phyloP scores from a whole-genome alignment of 306 rosid genomes.

The Benincasa hispida region DNA sequence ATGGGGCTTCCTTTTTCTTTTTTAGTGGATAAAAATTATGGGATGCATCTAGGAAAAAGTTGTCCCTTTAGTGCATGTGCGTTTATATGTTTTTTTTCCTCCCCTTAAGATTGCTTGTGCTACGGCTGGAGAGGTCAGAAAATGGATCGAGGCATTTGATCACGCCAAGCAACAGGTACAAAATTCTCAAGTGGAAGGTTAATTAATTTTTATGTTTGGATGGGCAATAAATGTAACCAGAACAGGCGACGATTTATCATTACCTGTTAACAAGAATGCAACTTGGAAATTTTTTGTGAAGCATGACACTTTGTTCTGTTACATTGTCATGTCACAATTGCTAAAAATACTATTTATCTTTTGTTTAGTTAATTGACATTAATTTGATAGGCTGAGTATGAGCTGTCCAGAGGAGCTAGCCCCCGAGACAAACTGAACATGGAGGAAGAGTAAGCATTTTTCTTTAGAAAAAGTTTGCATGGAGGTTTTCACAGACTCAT shows the following conservation, averaged over 20 bases:
- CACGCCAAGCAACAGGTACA: conserved; percentile 86
- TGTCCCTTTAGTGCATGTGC: not conserved
- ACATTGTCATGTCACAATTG: not conserved
- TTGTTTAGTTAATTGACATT: conserved; percentile 13
- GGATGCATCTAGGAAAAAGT: not conserved
- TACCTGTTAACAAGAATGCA: not conserved
- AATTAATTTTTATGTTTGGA: not conserved
- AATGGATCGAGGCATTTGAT: conserved; percentile 88
- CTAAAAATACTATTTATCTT: not conserved
- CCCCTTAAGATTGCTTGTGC: conserved; percentile 66
- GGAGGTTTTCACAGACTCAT: not conserved
- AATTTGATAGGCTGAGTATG: conserved; percentile 61
- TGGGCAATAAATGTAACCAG: not conserved
- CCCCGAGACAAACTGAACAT: conserved; percentile 52
- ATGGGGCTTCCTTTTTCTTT: not conserved
- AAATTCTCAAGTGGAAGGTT: conserved; percentile 8
- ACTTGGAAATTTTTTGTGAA: not conserved
- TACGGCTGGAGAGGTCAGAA: conserved; percentile 55
- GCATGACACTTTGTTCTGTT: not conserved
- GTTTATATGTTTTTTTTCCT: not conserved
- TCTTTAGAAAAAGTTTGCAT: not conserved
- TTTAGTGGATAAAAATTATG: not conserved
- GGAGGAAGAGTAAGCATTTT: conserved; percentile 57
- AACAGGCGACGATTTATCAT: not conserved
- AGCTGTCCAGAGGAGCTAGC: conserved; percentile 35